Evolutionary conservation across 2,329 filamentous ascomycete genomes (phyloP), one percentile per base, ranked within the genome.

Genomic region (Amylocarpus encephaloides): DNA sequence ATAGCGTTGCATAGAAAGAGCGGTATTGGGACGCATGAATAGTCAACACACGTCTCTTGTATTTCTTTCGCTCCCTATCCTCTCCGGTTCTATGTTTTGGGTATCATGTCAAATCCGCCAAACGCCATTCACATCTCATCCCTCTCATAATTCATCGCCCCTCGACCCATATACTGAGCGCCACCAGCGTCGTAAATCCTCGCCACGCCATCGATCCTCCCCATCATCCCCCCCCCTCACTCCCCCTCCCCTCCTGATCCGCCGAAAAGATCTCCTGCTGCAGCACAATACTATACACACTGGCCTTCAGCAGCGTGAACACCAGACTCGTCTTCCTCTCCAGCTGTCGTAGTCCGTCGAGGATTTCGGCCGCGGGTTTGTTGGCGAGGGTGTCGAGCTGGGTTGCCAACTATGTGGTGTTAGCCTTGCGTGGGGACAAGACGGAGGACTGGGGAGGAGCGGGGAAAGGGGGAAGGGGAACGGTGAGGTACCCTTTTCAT

Each of bases 231-330:
- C 26, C 35, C 32, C 43, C 38, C 45, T 29, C 42, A 26, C 39
- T 26, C 34, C 43, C 19, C 54, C 58, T 51, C 62, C 59, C 66
- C 19, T 64, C 64, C 54, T 73, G 70, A 59, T 76, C 75, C 43
- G 80, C 86, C 70, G 84, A 87, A 56, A 85, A 83, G 63, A 95
- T 89, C 78, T 97, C 88, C 77, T 97, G 92, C 78, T 98, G 92
- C 73, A 98, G 70, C 54, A 98, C 91, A 73, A 98, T 98, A 66
- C 88, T 95, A 73, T 98, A 98, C 57, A 98, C 93, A 69, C 92
- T 97, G 15, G 93, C 92, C 74, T 98, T 98, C 66, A 98, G 78
- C 66, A 97, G 71, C 55, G 93, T 98, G 70, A 95, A 97, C 18
- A 96, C 92, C 48, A 95, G 75, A 59, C 89, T 90, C 39, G 92